Evolutionary conservation across 768 basidiomycete species (phyloP).

Genomic region (Russula sp.): DNA sequence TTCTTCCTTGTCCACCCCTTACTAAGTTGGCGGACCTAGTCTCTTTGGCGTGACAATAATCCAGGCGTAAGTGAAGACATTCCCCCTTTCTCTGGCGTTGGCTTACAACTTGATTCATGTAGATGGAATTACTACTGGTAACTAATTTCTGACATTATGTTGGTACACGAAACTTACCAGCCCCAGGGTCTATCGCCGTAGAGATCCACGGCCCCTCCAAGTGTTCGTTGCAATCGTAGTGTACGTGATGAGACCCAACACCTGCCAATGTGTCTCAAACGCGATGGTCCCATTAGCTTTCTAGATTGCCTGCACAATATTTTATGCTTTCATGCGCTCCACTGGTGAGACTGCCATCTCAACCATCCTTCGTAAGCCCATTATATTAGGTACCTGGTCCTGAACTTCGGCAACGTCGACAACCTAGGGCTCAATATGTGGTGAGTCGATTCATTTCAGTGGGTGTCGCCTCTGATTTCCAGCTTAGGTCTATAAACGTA

Average conservation of each 20-base stretch:
- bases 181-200: background rate
- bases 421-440: slow-evolving; percentile 38
- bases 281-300: slow-evolving; percentile 27
- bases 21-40: background rate
- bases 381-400: slow-evolving; percentile 39
- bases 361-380: background rate
- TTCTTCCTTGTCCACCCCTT: background rate
- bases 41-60: slow-evolving; percentile 7
- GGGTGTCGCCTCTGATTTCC: background rate
- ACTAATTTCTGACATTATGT: background rate
- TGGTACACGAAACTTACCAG: background rate
- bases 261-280: background rate
- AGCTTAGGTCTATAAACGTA: slow-evolving; percentile 23
- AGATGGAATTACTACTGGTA: slow-evolving; percentile 10
- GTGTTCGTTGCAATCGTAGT: background rate
- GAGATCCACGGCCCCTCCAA: background rate
- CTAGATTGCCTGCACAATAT: slow-evolving; percentile 42
- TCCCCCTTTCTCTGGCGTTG: background rate
- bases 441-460: slow-evolving; percentile 28
- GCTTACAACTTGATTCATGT: background rate
- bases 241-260: background rate
- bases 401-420: slow-evolving; percentile 37
- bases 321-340: slow-evolving; percentile 41
- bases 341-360: slow-evolving; percentile 34
- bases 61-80: background rate